Conservation (phyloP, 371 early-diverging fungal species). For the Mucor velutinosus region DNA sequence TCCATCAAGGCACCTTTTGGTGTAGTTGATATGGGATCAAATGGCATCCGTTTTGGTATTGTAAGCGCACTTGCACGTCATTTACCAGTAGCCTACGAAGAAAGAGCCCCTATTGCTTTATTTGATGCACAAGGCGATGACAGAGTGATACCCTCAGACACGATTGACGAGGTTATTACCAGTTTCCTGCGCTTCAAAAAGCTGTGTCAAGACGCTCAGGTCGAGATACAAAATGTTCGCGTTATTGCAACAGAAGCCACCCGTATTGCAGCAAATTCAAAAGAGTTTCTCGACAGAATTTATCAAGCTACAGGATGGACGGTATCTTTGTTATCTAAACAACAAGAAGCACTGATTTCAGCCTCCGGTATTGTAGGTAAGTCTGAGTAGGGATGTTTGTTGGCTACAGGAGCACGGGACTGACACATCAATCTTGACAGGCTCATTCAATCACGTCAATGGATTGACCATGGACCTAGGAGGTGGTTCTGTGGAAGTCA, state of each 20-base stretch:
- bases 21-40: constrained; percentile 72
- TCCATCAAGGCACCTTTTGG: constrained; percentile 51
- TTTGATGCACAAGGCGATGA: constrained; percentile 58
- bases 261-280: constrained; percentile 56
- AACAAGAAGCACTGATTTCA: constrained; percentile 62
- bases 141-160: constrained; percentile 49
- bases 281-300: constrained; percentile 52
- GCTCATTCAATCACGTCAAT: constrained; percentile 58
- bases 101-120: constrained; percentile 63
- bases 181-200: constrained; percentile 60
- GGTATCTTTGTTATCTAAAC: constrained; percentile 53
- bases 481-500: constrained; percentile 66
- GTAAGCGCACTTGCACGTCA: constrained; percentile 57
- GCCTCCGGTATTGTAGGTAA: constrained; percentile 66
- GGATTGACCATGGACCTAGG: constrained; percentile 69
- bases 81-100: constrained; percentile 66
- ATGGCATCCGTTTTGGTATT: constrained; percentile 70
- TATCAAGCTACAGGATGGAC: constrained; percentile 55
- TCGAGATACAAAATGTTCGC: constrained; percentile 40
- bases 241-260: constrained; percentile 71
- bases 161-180: constrained; percentile 54
- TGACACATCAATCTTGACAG: constrained; percentile 17
- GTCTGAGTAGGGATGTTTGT: not conserved
- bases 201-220: constrained; percentile 51
- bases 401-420: not conserved